Percentiles rank a stretch among this genome's conserved stretches.
Evolutionary conservation across 176 grass and related monocot species (phyloP).

Genomic region (Luzula sylvatica): DNA sequence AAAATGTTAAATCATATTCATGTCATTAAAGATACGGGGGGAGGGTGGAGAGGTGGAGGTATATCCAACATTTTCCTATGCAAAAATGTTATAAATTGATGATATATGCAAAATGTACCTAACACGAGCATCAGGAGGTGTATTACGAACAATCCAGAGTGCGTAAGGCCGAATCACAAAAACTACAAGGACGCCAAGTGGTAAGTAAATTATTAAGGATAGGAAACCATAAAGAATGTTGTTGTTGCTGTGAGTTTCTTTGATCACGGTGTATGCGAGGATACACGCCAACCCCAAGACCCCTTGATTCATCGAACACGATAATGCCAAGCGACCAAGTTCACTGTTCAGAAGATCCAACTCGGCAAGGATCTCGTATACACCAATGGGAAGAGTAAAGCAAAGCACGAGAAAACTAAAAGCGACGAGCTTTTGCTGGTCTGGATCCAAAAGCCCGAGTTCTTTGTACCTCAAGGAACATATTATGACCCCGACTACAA

Average conservation of each 20-base stretch:
- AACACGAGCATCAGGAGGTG: neutral
- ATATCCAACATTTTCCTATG: too few relatives aligned
- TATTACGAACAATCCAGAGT: constrained; percentile 14
- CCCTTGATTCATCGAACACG: neutral
- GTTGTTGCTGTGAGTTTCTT: neutral
- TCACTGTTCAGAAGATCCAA: too few relatives aligned
- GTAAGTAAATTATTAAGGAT: neutral
- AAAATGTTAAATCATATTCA: too few relatives aligned
- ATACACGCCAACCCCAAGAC: neutral
- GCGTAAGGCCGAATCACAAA: constrained; percentile 6
- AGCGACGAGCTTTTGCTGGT: neutral
- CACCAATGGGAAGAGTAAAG: constrained; percentile 1
- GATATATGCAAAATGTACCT: too few relatives aligned
- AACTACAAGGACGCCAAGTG: neutral
- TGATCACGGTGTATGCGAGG: neutral
- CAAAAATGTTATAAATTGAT: too few relatives aligned
- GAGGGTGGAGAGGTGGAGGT: too few relatives aligned
- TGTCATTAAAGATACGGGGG: too few relatives aligned
- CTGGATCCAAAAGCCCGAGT: neutral
- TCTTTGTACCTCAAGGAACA: neutral
- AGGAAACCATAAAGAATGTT: neutral
- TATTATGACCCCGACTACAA: neutral
- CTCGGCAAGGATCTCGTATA: neutral
- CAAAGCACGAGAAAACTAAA: neutral
- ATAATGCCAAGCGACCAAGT: constrained; percentile 5